These are phyloP conservation scores for Sisymbrium irio DNA, from an alignment of 345 rosid species.

Conservation along the genomic window DNA sequence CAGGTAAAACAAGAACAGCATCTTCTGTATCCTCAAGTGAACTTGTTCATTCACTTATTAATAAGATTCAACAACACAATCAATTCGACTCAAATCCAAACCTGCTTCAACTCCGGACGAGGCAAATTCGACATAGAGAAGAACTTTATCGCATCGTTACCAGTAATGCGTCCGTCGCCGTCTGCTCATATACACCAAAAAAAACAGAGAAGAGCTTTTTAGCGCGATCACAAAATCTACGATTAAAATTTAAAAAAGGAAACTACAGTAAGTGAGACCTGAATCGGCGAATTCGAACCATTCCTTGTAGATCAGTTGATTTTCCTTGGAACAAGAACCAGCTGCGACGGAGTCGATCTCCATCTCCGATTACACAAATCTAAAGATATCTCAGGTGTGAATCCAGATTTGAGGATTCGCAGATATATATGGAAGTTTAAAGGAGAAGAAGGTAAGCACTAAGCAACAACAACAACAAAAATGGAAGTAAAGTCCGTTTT, in stretches of 20 bases:
- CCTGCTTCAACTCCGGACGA: constrained; percentile 89
- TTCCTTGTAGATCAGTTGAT: constrained; percentile 73
- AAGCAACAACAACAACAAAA: no score
- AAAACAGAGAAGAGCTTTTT: constrained; percentile 19
- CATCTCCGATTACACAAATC: constrained; percentile 40
- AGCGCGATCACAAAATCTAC: no score
- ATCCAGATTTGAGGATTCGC: constrained; percentile 22
- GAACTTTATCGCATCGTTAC: constrained; percentile 80
- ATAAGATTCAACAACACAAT: no score
- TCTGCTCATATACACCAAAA: constrained; percentile 47
- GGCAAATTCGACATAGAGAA: constrained; percentile 74
- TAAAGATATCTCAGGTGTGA: constrained; percentile 8
- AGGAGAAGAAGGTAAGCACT: not conserved
- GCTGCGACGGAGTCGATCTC: constrained; percentile 64
- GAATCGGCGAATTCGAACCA: constrained; percentile 87
- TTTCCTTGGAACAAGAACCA: constrained; percentile 75
- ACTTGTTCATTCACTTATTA: no score
- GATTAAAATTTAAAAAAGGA: no score
- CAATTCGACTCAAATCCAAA: no score
- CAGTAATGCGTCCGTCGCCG: constrained; percentile 86
- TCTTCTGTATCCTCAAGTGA: not conserved
- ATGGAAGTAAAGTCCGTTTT: not conserved
- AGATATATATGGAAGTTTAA: not conserved
- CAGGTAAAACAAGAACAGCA: no score
- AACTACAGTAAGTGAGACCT: constrained; percentile 37